Evolutionary conservation across 2,329 filamentous ascomycete species (phyloP), one percentile per base, ranked within the genome.

Genomic region (Boeremia lycopersici): DNA sequence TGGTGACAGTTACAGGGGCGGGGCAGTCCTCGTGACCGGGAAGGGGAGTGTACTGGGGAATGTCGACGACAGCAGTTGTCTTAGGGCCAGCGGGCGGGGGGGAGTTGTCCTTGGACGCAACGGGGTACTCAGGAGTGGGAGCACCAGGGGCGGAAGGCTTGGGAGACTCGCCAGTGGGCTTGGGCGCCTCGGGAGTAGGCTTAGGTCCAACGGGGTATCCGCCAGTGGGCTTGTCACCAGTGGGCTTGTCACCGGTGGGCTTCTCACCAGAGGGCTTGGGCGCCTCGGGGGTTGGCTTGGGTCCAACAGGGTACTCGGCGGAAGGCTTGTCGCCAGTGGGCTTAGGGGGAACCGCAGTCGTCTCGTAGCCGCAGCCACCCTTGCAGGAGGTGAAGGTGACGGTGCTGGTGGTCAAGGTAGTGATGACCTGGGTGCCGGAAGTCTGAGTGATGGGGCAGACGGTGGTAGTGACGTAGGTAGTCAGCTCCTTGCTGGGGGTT

Each of bases 341-440:
- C 30, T 45, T 49, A 15, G 52, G 33, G n/a, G 48, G 48, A 10
- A 56, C 53, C 25, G 28, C 42, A 19, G 53, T 46, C 4, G 46
- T 48, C 35, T 45, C 31, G 40, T 58, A 41, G 38, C 58, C 59
- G 65, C 74, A 76, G 15, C 73, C 73, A 7, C 59, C 64, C 59
- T 70, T 68, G 72, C 74, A 77, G 10, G 70, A 72, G 5, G 74
- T 76, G 44, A 75, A 60, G 12, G 72, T 74, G 34, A 76, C 59
- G 17, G 72, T 76, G 49, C 65, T 71, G 6, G 74, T 77, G 8
- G 74, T 76, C 30, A 48, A 62, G 43, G 61, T 68, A 4, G 62
- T 65, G 46, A 61, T 47, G 33, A 63, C 53, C 31, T 53, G 41
- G 23, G 56, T 64, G 28, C 62, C 62, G 35, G 52, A 43, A 12